Percentiles rank a stretch among this genome's conserved stretches.
Conservation (phyloP, 495 filamentous ascomycete genomes). For the Podospora fimiseda region DNA sequence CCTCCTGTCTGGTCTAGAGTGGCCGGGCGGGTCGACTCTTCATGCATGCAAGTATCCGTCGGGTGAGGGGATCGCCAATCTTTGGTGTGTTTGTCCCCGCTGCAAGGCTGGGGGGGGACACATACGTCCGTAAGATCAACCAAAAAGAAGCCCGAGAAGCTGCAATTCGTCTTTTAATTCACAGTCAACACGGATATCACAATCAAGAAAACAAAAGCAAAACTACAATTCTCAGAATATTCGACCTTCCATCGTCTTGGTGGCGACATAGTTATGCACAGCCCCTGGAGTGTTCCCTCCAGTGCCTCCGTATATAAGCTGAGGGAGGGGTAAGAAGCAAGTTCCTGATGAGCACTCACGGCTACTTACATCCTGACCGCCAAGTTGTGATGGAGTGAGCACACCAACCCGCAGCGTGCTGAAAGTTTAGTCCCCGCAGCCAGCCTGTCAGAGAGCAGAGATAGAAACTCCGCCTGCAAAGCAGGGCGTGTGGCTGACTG, state of each 20-base stretch:
- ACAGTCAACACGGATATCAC: no score
- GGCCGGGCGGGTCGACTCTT: no score
- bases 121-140: neutral
- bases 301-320: neutral
- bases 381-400: constrained; percentile 7
- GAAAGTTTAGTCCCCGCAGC: neutral
- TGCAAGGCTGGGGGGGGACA: no score
- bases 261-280: no score
- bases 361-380: constrained; percentile 15
- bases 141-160: no score
- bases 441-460: constrained; percentile 8
- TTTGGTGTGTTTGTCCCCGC: no score
- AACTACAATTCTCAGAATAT: no score
- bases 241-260: no score
- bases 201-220: no score
- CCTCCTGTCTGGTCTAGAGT: neutral
- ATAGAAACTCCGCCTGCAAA: no score
- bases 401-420: neutral
- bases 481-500: constrained; percentile 15
- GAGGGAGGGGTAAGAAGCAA: neutral
- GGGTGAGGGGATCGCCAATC: neutral
- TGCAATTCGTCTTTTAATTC: no score
- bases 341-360: neutral
- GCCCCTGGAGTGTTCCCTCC: no score
- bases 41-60: neutral